phyloP scores from a whole-genome alignment of 1,139 yeast genomes.

The Pichia cactophila region DNA sequence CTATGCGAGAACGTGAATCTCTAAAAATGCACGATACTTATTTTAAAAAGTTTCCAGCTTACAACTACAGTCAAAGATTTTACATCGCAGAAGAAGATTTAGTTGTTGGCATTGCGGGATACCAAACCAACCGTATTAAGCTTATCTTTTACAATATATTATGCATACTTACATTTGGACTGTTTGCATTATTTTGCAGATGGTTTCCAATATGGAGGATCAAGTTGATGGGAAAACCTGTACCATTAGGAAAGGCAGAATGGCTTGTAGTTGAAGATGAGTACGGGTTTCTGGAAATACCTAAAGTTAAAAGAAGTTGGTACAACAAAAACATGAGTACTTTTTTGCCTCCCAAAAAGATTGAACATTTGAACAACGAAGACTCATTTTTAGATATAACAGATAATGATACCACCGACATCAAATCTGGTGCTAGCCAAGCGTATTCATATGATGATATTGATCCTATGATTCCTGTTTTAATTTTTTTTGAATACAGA shows the following conservation, averaged over 20 bases:
- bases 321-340: slow-evolving; percentile 68
- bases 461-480: slow-evolving; percentile 63
- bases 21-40: slow-evolving; percentile 31
- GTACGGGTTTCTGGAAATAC: slow-evolving; percentile 72
- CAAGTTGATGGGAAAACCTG: slow-evolving; percentile 53
- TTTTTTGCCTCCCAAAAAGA: slow-evolving; percentile 35
- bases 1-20: slow-evolving; percentile 13
- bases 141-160: slow-evolving; percentile 42
- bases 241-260: slow-evolving; percentile 73
- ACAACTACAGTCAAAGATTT: slow-evolving; percentile 59
- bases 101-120: slow-evolving; percentile 91
- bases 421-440: slow-evolving; percentile 4
- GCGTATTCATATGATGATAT: slow-evolving; percentile 23
- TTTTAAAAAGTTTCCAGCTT: slow-evolving; percentile 38
- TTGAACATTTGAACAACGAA: slow-evolving; percentile 13
- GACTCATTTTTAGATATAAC: slow-evolving; percentile 19
- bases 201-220: slow-evolving; percentile 83
- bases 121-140: slow-evolving; percentile 45
- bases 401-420: slow-evolving; percentile 4
- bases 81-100: slow-evolving; percentile 94
- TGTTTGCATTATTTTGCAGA: slow-evolving; percentile 63
- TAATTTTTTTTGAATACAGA: slow-evolving; percentile 70
- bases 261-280: slow-evolving; percentile 95
- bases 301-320: slow-evolving; percentile 47
- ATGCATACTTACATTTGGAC: slow-evolving; percentile 57